Evolutionary conservation across 495 filamentous ascomycete species (phyloP), one percentile per base, ranked within the genome.

Genomic region (Polyplosphaeria fusca): DNA sequence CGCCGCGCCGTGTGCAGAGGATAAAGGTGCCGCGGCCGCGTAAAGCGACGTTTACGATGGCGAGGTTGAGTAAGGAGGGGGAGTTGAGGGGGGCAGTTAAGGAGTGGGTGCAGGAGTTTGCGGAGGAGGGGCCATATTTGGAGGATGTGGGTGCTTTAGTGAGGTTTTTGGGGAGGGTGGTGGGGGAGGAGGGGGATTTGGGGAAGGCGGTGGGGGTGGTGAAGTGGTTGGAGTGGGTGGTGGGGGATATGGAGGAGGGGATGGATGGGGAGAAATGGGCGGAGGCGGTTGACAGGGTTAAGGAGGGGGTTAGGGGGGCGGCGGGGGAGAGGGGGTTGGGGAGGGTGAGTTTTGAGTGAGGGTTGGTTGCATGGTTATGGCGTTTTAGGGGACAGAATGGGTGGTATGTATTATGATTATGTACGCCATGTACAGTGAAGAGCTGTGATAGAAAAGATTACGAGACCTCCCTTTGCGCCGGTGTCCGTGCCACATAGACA

Each of bases 121-220:
- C 59, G 14, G 74, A 76, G 9, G 84, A 87, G 5, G 87, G 86
- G 0, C 91, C 91, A 39, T 89, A 91, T 65, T 66, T 59, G 0
- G 84, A 86, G 52, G 91, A 96, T 69, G 85, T 89, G n/a, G 77
- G 77, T 14, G 80, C 86, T 7, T 71, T 95, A 35, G 80, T 73
- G 38, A 74, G 67, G 57, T 95, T 94, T 70, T 63, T 95, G 26
- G 73, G 65, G 5, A 76, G 76, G 27, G 88, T 95, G 5, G 79
- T 92, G 0, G 28, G 68, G 2, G 84, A 89, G 24, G 91, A 95
- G 70, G 73, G 76, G 55, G 81, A 95, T 67, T 74, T 95, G 71
- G 82, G 79, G 16, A 93, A 93, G 69, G 87, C 81, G 3, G 77
- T 82, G 0, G 79, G 77, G 4, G 70, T 90, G 4, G 76, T 85